Conservation (phyloP, 2,329 filamentous ascomycete species). For the Mycogone perniciosa region DNA sequence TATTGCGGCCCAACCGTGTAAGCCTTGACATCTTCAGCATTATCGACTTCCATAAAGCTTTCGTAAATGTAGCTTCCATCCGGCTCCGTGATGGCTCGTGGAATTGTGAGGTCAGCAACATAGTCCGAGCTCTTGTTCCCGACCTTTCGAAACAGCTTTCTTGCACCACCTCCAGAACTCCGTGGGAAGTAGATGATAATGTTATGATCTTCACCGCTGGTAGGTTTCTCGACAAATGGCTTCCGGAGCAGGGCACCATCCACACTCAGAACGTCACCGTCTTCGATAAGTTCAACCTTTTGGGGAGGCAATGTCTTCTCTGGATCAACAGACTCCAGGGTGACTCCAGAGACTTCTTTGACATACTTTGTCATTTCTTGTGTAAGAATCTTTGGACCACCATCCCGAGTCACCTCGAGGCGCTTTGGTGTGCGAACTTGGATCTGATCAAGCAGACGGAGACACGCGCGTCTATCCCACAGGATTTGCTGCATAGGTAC, state of each 20-base stretch:
- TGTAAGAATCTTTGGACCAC: conserved; percentile 73
- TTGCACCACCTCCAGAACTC: conserved; percentile 77
- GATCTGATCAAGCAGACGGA: conserved; percentile 82
- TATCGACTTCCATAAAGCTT: conserved; percentile 93
- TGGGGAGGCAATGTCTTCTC: conserved; percentile 57
- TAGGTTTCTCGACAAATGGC: conserved; percentile 96
- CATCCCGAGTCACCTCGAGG: conserved; percentile 87
- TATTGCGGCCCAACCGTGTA: conserved; percentile 92
- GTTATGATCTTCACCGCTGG: conserved; percentile 98
- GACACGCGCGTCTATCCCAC: conserved; percentile 89
- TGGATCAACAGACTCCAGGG: conserved; percentile 62
- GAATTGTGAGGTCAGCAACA: conserved; percentile 67
- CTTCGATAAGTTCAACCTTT: conserved; percentile 79
- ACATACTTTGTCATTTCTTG: conserved; percentile 75
- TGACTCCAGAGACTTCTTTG: conserved; percentile 71
- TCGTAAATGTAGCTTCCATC: conserved; percentile 90
- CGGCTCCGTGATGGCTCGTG: conserved; percentile 74
- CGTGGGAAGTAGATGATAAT: conserved; percentile 96
- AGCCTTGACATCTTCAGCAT: conserved; percentile 96
- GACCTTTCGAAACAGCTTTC: conserved; percentile 91
- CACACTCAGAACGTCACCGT: conserved; percentile 80
- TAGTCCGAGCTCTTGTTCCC: conserved; percentile 99
- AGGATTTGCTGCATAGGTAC: conserved; percentile 94
- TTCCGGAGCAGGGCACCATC: conserved; percentile 79
- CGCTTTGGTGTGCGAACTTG: conserved; percentile 83